Evolutionary conservation across 352 stramenopile species (phyloP), one percentile per base, ranked within the genome.

Genomic region (Globisporangium radiosum): DNA sequence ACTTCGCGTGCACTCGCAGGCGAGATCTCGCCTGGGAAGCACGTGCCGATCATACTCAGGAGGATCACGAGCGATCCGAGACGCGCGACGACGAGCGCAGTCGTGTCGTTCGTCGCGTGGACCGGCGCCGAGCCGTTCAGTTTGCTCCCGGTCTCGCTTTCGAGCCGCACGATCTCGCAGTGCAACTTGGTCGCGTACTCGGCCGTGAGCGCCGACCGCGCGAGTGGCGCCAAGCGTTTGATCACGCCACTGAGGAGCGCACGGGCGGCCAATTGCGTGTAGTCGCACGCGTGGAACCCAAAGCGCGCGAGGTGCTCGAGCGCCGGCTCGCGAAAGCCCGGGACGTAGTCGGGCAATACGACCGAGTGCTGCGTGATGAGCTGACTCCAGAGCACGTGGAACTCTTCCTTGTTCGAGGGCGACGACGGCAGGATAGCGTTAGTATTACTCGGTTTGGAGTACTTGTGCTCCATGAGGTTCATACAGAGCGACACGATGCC

Each of bases 21-120:
- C 1, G 85, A 89, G 25, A 94, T 90, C 44, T 93, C 85, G 0
- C 79, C 85, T 7, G 85, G 85, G 54, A 85, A 94, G 59, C 81
- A 92, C 25, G 85, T 94, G n/a, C 85, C 85, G 8, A 93, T 85
- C 77, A 92, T 90, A 56, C 85, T 92, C 52, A 92, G 64, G 36
- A 94, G 44, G 9, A 94, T 77, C 49, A 94, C 81, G 5, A 92
- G 69, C 19, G 85, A 83, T 5, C 85, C 85, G 3, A 92, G 55
- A 8, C 78, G 74, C 47, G 76, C 70, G 1, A 92, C 75, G 0
- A 84, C 80, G 13, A 88, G 66, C 2, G 66, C 59, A 33, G 25
- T 33, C 11, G 70, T 66, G 19, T 68, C 63, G 15, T 73, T 60
- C 4, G 11, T 44, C 11, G 56, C 55, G 15, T 54, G 61, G 0